phyloP scores from a whole-genome alignment of 192 early-diverging fungal genomes.

The Lobosporangium transversale region DNA sequence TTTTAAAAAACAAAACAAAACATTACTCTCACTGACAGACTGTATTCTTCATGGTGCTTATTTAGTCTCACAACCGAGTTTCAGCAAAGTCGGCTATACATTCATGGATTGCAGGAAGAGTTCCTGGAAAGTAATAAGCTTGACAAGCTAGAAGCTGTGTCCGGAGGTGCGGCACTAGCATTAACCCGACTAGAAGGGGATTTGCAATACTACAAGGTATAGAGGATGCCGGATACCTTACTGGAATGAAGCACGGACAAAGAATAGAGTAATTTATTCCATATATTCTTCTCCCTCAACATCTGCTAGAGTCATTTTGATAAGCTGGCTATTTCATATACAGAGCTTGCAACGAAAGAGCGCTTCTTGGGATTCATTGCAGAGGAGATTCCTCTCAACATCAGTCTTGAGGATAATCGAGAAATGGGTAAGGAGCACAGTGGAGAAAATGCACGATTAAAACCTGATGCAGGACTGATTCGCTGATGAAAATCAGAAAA shows the following conservation, averaged over 20 bases:
- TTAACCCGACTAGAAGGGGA: conserved; percentile 39
- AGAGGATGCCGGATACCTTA: neutral
- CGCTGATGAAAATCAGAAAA: no score
- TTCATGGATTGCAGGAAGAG: conserved; percentile 42
- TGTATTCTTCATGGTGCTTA: no score
- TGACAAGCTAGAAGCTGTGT: conserved; percentile 35
- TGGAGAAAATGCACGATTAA: neutral
- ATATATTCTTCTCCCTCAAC: neutral
- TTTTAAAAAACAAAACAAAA: no score
- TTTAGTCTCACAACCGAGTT: conserved; percentile 34
- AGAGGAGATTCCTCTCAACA: conserved; percentile 26
- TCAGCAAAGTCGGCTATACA: conserved; percentile 27
- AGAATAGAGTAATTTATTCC: no score
- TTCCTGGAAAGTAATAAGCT: conserved; percentile 27
- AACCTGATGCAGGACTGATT: no score
- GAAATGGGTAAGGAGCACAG: conserved; percentile 10
- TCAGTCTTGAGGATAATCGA: conserved; percentile 26
- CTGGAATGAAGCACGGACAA: no score
- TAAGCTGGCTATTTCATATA: conserved; percentile 29
- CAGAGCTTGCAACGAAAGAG: conserved; percentile 41
- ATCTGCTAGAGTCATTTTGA: conserved; percentile 39
- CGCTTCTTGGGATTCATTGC: conserved; percentile 24
- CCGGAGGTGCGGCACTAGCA: conserved; percentile 26
- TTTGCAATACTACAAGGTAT: conserved; percentile 37
- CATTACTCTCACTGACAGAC: no score